Conservation (phyloP, 2,329 filamentous ascomycete species). For the Alternaria burnsii region DNA sequence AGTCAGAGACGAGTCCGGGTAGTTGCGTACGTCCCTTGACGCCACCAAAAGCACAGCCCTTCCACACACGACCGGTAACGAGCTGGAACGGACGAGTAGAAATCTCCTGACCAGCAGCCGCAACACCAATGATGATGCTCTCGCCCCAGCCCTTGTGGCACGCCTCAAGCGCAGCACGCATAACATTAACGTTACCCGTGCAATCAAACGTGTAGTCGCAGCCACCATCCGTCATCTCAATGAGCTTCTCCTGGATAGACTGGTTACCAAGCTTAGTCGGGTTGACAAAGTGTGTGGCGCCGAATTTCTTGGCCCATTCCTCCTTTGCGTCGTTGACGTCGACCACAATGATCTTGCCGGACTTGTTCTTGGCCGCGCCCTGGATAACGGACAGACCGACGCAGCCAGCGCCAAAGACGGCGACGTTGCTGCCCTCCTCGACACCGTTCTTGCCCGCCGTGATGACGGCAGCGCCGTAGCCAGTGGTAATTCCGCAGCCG, state of each 20-base stretch:
- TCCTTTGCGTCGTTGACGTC: conserved; percentile 91
- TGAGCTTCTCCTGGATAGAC: conserved; percentile 88
- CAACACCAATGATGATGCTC: conserved; percentile 97
- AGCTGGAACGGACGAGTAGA: conserved; percentile 96
- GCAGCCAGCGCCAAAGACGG: conserved; percentile 94
- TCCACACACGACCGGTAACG: conserved; percentile 97
- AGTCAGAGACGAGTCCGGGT: conserved; percentile 85
- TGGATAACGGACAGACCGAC: conserved; percentile 96
- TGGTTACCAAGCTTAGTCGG: conserved; percentile 72
- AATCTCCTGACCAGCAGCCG: conserved; percentile 95
- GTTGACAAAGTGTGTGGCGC: conserved; percentile 96
- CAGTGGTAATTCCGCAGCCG: conserved; percentile 97
- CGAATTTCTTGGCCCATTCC: conserved; percentile 91
- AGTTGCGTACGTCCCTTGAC: conserved; percentile 98
- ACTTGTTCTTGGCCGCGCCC: conserved; percentile 85
- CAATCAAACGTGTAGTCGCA: conserved; percentile 99
- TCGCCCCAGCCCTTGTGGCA: conserved; percentile 99
- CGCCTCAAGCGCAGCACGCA: conserved; percentile 93
- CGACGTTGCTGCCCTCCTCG: conserved; percentile 87
- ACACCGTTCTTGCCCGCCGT: conserved; percentile 76
- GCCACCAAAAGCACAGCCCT: conserved; percentile 95
- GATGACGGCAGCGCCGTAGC: conserved; percentile 93
- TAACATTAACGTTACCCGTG: conserved; percentile 95
- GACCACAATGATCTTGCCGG: conserved; percentile 78
- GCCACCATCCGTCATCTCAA: conserved; percentile 97